Evolutionary conservation across 805 yeast genomes (phyloP), one percentile per base, ranked within the genome.

Genomic region (Lachancea fermentati): DNA sequence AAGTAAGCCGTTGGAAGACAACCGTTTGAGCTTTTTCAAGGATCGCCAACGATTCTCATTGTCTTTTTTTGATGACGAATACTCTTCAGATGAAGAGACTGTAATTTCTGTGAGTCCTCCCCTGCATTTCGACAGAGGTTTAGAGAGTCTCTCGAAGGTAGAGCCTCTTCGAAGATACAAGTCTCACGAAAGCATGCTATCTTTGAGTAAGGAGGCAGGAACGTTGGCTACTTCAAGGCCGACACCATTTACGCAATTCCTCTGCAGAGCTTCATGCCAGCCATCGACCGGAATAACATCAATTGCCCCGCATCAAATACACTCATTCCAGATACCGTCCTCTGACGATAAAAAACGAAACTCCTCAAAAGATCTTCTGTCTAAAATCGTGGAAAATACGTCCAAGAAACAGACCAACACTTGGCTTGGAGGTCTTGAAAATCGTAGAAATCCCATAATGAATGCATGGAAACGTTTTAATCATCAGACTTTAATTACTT

Each of bases 31-130:
- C 44, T 45, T 56, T 19, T 60, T 62, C 40, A 57, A 57, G 35
- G 54, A 54, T n/a, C 56, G 55, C 18, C 61, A 62, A 30, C 51
- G 66, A 22, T 40, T 62, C n/a, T 62, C 66, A 1, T 49, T 60
- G 5, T 53, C 62, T 2, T 42, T 60, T 16, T 53, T 57, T 24
- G 60, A 57, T 24, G 60, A 57, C 19, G 44, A 49, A 9, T 44
- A 45, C 18, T 41, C 37, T 16, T 50, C 55, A 3, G 58, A 54
- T 31, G 55, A 54, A 31, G 55, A 51, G 34, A 54, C 58, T 3
- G 52, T 54, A 4, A 52, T 52, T 7, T 54, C 57, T 6, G 33
- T 40, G 5, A 41, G 48, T 29, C 50, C 50, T 11, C 26, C 26
- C 11, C 11, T 22, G 11, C 7, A 22, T 22, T 22, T 11, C 11